phyloP scores from a whole-genome alignment of 805 yeast species.

The Yarrowia deformans region DNA sequence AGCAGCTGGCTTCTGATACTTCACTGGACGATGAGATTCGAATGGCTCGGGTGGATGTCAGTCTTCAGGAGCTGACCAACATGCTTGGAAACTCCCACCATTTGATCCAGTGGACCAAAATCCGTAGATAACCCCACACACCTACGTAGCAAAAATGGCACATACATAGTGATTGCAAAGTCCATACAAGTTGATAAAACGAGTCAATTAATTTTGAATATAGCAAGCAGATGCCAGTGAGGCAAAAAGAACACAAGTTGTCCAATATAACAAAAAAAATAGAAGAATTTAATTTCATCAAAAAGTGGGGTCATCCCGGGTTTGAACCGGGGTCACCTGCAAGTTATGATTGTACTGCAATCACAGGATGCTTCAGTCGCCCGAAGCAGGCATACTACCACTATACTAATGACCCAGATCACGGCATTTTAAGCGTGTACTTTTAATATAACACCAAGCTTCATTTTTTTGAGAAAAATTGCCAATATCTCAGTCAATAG shows the following conservation, averaged over 20 bases:
- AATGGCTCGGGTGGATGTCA: slow-evolving; percentile 50
- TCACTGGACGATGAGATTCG: slow-evolving; percentile 47
- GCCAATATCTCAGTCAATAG: not conserved
- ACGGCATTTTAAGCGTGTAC: not conserved
- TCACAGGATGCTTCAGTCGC: slow-evolving; percentile 39
- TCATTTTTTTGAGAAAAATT: not conserved
- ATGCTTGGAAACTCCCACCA: slow-evolving; percentile 52
- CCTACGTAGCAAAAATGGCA: no score
- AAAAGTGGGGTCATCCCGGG: slow-evolving; percentile 52
- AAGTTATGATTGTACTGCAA: slow-evolving; percentile 42
- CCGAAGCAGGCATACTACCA: slow-evolving; percentile 41
- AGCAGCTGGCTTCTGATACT: slow-evolving; percentile 50
- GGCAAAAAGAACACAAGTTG: no score
- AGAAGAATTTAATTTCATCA: not conserved
- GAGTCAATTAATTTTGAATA: no score
- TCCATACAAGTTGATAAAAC: no score
- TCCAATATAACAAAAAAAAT: no score
- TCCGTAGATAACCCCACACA: slow-evolving; percentile 10
- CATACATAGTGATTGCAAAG: no score
- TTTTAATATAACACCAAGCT: slow-evolving; percentile 1
- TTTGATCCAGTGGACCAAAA: slow-evolving; percentile 52
- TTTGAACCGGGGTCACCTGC: slow-evolving; percentile 53
- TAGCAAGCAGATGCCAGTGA: no score
- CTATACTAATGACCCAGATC: slow-evolving; percentile 38
- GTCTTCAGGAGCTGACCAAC: slow-evolving; percentile 49